Percentiles rank a stretch among this genome's conserved stretches.
Conservation (phyloP, 352 stramenopile species). For the Aphanomyces cochlioides region DNA sequence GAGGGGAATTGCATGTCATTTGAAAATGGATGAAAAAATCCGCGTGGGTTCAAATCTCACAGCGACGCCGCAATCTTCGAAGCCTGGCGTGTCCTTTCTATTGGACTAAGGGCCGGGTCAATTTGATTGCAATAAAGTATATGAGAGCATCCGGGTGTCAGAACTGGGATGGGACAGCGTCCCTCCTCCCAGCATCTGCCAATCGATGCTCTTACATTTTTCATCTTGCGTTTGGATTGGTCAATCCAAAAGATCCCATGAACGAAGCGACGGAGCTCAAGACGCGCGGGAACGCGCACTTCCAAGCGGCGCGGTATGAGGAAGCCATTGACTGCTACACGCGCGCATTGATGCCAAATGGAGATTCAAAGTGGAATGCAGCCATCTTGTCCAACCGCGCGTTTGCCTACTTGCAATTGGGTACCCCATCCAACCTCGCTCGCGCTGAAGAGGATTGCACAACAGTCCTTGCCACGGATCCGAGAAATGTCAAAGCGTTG, state of each 20-base stretch:
- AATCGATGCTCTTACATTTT: conserved; percentile 73
- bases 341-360: conserved; percentile 18
- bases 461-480: conserved; percentile 58
- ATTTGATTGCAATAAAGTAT: conserved; percentile 70
- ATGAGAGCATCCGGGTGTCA: conserved; percentile 79
- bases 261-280: conserved; percentile 42
- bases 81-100: conserved; percentile 83
- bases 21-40: background rate
- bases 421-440: conserved; percentile 20
- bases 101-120: conserved; percentile 90
- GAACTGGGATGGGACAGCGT: conserved; percentile 48
- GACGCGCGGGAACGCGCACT: conserved; percentile 52
- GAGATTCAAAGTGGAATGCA: conserved; percentile 35
- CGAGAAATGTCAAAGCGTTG: conserved; percentile 81
- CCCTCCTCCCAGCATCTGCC: conserved; percentile 72
- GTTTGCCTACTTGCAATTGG: conserved; percentile 48
- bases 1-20: background rate
- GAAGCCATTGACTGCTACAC: conserved; percentile 55
- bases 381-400: conserved; percentile 66
- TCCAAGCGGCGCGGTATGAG: conserved; percentile 43
- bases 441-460: conserved; percentile 70
- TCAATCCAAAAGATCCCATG: conserved; percentile 32
- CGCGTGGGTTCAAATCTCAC: conserved; percentile 64
- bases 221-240: conserved; percentile 9
- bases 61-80: conserved; percentile 62